Conservation (phyloP, 441 rosid species). For the Sinapis alba region DNA sequence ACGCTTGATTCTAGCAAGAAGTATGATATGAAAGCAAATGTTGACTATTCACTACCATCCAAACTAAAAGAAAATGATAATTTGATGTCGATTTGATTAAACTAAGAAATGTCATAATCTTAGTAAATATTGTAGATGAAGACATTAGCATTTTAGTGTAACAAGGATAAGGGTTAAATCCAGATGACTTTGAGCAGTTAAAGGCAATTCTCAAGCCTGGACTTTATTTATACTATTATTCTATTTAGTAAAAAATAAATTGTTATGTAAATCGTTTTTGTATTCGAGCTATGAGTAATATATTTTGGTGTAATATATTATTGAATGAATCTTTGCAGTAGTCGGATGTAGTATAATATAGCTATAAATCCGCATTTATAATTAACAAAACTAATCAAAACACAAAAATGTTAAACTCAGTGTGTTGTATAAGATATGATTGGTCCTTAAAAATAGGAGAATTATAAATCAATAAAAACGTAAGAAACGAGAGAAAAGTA, state of each 20-base stretch:
- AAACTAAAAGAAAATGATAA: conserved; percentile 8
- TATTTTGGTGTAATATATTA: not conserved
- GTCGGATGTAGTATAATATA: not conserved
- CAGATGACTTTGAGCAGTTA: not conserved
- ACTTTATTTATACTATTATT: not conserved
- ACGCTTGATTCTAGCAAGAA: conserved; percentile 2
- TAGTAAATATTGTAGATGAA: not conserved
- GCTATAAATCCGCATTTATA: not conserved
- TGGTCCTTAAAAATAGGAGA: conserved; percentile 6
- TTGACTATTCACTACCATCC: conserved; percentile 26
- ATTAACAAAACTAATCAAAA: not conserved
- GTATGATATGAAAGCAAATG: conserved; percentile 6
- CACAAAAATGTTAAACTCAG: not conserved
- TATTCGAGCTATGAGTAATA: not conserved
- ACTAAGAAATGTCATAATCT: not conserved
- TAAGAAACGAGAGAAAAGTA: not conserved
- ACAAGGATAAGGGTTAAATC: not conserved
- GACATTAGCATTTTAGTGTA: not conserved
- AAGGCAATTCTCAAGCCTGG: not conserved
- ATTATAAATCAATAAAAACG: not conserved
- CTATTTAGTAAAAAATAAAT: not conserved
- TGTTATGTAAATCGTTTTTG: not conserved
- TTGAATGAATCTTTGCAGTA: not conserved
- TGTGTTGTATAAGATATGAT: conserved; percentile 3
- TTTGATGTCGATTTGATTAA: not conserved